phyloP scores from a whole-genome alignment of 108 stramenopile genomes.

The Nitzschia sp. region DNA sequence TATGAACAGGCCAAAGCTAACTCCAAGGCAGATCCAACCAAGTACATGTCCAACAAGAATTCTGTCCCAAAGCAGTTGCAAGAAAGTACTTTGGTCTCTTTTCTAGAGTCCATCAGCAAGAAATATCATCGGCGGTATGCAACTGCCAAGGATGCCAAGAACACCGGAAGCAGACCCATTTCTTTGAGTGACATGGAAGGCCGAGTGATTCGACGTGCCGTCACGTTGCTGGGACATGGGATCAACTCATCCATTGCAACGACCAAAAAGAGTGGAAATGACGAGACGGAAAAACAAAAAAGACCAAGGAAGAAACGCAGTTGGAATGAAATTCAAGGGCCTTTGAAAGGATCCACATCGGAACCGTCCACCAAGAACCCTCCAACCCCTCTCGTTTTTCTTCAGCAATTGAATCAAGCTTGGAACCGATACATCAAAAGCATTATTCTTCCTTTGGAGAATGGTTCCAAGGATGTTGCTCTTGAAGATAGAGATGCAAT shows the following conservation, averaged over 20 bases:
- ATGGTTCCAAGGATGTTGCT: background rate
- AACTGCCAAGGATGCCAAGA: constrained; percentile 24
- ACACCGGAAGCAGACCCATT: constrained; percentile 36
- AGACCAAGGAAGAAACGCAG: constrained; percentile 7
- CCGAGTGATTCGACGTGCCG: constrained; percentile 31
- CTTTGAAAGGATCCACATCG: no score
- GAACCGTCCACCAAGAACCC: background rate
- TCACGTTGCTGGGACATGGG: constrained; percentile 38
- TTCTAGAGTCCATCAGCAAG: constrained; percentile 27
- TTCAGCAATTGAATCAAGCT: constrained; percentile 17
- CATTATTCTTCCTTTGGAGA: background rate
- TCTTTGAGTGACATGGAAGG: constrained; percentile 29
- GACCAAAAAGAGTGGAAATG: background rate
- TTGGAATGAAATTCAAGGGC: constrained; percentile 20
- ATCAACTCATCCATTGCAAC: constrained; percentile 19
- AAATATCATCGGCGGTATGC: constrained; percentile 38
- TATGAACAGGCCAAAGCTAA: constrained; percentile 6
- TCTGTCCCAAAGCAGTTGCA: constrained; percentile 23
- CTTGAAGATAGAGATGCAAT: background rate
- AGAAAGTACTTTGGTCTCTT: constrained; percentile 26
- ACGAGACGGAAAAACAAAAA: background rate
- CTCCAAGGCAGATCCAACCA: background rate
- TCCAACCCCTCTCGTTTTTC: background rate
- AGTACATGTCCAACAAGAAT: background rate
- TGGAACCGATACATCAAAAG: constrained; percentile 27